These are phyloP conservation scores for Phanerodontia chrysosporium DNA, from an alignment of 768 basidiomycete species.

Conservation along the genomic window DNA sequence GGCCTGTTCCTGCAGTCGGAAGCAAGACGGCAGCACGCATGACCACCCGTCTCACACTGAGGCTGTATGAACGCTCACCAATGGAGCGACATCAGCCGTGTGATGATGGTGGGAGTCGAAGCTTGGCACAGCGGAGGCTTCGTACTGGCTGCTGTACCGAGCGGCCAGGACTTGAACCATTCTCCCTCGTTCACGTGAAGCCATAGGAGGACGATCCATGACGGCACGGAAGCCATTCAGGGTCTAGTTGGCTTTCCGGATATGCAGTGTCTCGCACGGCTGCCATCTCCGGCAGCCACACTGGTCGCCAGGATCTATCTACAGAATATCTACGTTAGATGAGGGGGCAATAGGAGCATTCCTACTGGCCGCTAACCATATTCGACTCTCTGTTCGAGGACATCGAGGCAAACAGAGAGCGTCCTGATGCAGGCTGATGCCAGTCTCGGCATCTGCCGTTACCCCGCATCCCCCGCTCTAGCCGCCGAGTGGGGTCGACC, in stretches of 20 bases:
- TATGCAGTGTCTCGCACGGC: not conserved
- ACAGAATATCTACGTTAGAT: no score
- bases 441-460: not conserved
- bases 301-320: no score
- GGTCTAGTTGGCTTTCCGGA: not conserved
- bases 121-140: not conserved
- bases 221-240: not conserved
- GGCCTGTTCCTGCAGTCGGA: constrained; percentile 5
- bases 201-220: not conserved
- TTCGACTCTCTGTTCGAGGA: no score
- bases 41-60: not conserved
- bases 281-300: not conserved
- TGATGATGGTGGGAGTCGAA: not conserved
- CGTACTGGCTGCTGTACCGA: not conserved
- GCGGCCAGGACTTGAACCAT: not conserved
- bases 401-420: no score
- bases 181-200: not conserved
- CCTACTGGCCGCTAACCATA: no score
- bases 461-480: not conserved
- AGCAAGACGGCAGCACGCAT: constrained; percentile 1
- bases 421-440: no score
- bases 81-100: not conserved
- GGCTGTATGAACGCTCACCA: not conserved
- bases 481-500: not conserved
- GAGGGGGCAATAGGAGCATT: no score